These are phyloP conservation scores for Globisporangium lucens DNA, from an alignment of 352 stramenopile species.

Conservation along the genomic window DNA sequence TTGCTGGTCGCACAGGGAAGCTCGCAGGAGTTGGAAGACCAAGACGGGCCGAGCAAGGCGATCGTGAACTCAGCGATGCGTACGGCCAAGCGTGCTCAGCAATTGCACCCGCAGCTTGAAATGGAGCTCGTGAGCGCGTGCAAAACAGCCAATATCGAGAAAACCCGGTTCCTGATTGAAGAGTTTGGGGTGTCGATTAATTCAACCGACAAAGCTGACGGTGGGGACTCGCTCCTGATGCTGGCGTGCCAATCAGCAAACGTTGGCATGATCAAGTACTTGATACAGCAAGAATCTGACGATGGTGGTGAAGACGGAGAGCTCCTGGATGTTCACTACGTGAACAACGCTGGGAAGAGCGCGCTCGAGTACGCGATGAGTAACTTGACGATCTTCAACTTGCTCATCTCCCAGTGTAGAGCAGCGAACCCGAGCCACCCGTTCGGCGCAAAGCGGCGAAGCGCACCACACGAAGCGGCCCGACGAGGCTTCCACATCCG, in stretches of 20 bases:
- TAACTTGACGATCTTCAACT: conserved; percentile 3
- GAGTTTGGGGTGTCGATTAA: conserved; percentile 41
- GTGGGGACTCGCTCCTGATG: conserved; percentile 29
- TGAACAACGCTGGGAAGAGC: conserved; percentile 8
- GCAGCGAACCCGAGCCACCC: conserved; percentile 15
- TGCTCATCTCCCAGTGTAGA: conserved; percentile 14
- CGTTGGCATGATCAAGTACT: conserved; percentile 17
- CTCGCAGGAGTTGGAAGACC: conserved; percentile 6
- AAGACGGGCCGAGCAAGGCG: conserved; percentile 7
- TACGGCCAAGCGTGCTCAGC: conserved; percentile 9
- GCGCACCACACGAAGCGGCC: conserved; percentile 21
- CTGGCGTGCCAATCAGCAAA: conserved; percentile 24
- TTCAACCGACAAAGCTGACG: conserved; percentile 14
- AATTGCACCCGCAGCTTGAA: conserved; percentile 39
- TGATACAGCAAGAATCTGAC: conserved; percentile 16
- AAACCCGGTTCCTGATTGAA: conserved; percentile 32
- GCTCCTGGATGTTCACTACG: conserved; percentile 19
- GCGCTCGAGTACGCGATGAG: conserved; percentile 20
- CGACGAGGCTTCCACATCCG: conserved; percentile 25
- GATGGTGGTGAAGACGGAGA: conserved; percentile 6
- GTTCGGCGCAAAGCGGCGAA: conserved; percentile 18
- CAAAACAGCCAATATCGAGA: conserved; percentile 22
- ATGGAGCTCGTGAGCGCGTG: conserved; percentile 24
- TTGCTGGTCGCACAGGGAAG: conserved; percentile 1
- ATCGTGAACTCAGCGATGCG: conserved; percentile 17